A percentile compares a stretch with the other conserved stretches of the same genome.
Evolutionary conservation across 2,329 filamentous ascomycete species (phyloP).

Genomic region (Cryoendolithus antarcticus): DNA sequence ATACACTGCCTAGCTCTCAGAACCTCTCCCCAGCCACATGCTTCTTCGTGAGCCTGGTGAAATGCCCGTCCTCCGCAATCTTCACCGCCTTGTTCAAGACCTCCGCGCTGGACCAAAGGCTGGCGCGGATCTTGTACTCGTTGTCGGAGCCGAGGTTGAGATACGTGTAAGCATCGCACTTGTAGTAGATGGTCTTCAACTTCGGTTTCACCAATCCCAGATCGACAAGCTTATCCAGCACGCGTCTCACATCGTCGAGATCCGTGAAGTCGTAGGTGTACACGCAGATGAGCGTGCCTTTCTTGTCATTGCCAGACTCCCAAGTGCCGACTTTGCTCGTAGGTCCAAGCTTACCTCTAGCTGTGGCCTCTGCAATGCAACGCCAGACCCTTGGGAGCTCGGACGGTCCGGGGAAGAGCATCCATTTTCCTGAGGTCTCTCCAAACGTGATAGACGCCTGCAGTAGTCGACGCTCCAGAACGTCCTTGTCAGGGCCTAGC

Average conservation of each 20-base stretch:
- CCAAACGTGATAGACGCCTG: conserved; percentile 46
- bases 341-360: conserved; percentile 56
- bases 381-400: conserved; percentile 55
- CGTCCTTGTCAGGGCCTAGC: conserved; percentile 30
- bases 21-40: too few species aligned
- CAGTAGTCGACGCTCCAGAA: conserved; percentile 44
- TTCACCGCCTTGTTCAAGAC: conserved; percentile 12
- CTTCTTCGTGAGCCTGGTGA: conserved; percentile 8
- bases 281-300: conserved; percentile 54
- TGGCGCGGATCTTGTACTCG: conserved; percentile 29
- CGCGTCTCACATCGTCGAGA: conserved; percentile 53
- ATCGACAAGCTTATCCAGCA: conserved; percentile 47
- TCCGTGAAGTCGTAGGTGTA: conserved; percentile 69
- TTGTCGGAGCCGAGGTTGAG: conserved; percentile 30
- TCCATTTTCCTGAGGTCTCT: conserved; percentile 64
- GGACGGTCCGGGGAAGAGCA: conserved; percentile 50
- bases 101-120: conserved; percentile 31
- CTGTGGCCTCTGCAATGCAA: conserved; percentile 53
- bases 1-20: too few species aligned
- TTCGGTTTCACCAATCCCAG: conserved; percentile 44
- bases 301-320: conserved; percentile 24
- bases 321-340: conserved; percentile 60
- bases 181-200: conserved; percentile 56
- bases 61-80: conserved; percentile 7
- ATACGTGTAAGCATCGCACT: conserved; percentile 48